Conservation (phyloP, 768 basidiomycete genomes). For the Leccinum variicolor region DNA sequence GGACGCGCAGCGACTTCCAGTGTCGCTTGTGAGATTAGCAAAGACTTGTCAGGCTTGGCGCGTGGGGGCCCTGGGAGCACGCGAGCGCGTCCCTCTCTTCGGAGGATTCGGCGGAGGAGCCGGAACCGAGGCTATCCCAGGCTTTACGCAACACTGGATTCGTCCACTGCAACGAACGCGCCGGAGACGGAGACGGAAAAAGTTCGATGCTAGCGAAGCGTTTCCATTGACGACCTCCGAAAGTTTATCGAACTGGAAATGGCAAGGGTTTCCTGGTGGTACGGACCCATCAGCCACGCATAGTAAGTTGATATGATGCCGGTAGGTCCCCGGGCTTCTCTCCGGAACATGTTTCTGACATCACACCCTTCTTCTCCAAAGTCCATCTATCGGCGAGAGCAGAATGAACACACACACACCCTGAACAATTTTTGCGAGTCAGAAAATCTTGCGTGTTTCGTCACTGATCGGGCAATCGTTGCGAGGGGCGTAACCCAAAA, state of each 20-base stretch:
- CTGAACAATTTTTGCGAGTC: neutral
- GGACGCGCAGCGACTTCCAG: neutral
- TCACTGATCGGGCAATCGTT: slow-evolving; percentile 1
- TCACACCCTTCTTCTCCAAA: slow-evolving; percentile 8
- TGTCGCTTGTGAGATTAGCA: neutral
- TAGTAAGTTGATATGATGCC: neutral
- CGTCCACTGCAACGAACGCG: neutral
- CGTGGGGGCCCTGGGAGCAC: neutral
- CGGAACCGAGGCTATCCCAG: neutral
- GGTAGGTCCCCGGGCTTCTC: slow-evolving; percentile 7
- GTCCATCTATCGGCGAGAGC: slow-evolving; percentile 1
- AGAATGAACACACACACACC: neutral
- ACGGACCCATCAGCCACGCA: slow-evolving; percentile 2
- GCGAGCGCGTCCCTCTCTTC: neutral
- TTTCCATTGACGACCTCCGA: neutral
- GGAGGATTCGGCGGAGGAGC: no score
- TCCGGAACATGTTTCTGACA: slow-evolving; percentile 3
- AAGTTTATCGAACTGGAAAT: neutral
- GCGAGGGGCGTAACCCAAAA: slow-evolving; percentile 1
- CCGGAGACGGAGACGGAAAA: neutral
- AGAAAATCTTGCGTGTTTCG: slow-evolving; percentile 1
- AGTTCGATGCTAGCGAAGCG: neutral
- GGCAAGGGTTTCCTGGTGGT: neutral
- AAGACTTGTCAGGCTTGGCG: neutral
- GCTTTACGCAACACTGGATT: neutral